Percentiles rank a stretch among this genome's conserved stretches.
Conservation (phyloP, 2,329 filamentous ascomycete genomes). For the Aureobasidium sp. region DNA sequence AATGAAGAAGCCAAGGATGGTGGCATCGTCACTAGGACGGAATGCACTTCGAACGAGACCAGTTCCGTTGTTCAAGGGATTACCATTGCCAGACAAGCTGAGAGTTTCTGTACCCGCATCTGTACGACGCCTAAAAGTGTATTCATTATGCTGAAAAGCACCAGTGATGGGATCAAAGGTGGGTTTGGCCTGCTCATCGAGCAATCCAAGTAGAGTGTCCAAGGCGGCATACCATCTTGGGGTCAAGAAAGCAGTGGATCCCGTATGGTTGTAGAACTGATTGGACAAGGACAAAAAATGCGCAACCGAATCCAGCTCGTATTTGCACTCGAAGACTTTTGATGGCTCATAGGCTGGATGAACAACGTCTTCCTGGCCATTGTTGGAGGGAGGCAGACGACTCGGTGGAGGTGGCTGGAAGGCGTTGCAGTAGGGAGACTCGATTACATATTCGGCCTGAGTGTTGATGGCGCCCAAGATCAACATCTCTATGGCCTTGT, state of each 20-base stretch:
- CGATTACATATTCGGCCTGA: conserved; percentile 88
- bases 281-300: conserved; percentile 83
- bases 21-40: conserved; percentile 89
- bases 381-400: conserved; percentile 61
- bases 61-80: conserved; percentile 77
- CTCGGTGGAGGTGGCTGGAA: conserved; percentile 91
- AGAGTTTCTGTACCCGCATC: conserved; percentile 84
- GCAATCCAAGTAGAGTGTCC: conserved; percentile 63
- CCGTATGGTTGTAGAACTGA: conserved; percentile 75
- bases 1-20: conserved; percentile 89
- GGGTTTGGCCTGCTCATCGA: conserved; percentile 70
- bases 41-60: conserved; percentile 88
- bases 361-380: conserved; percentile 76
- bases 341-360: conserved; percentile 79
- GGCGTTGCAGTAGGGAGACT: conserved; percentile 94
- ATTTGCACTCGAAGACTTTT: conserved; percentile 96
- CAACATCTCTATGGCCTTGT: conserved; percentile 67
- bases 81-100: conserved; percentile 74
- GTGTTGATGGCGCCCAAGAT: conserved; percentile 94
- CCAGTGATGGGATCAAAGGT: conserved; percentile 69
- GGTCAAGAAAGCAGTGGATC: conserved; percentile 70
- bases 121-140: conserved; percentile 80
- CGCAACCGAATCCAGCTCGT: conserved; percentile 91
- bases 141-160: conserved; percentile 63
- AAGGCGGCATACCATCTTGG: conserved; percentile 72